Base-by-base conservation (phyloP, 176 grass and related monocot genomes). In the Ananas comosus region DNA sequence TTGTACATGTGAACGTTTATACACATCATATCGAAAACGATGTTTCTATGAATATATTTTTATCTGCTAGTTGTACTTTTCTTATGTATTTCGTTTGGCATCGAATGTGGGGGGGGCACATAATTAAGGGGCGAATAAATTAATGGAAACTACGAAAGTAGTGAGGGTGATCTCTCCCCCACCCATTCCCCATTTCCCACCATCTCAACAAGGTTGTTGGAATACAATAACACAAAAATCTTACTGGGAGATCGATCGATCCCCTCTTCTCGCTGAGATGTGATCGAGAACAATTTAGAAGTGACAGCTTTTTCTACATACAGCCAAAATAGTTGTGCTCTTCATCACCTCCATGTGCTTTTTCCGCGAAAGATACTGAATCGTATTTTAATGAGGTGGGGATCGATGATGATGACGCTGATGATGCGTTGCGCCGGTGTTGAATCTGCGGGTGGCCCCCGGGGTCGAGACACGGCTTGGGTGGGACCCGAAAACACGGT, bases 321-420 rank as follows among this genome's bases (percentile, higher is more conserved):
- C 56, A 61, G 56, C 56, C 56, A 61, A 61, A 19, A 16, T 61
- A 16, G 56, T 61, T 61, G 56, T 61, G 56, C 56, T 61, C 56
- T 18, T 18, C 56, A 61, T 19, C 21, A 22, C 56, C 16, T 61
- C 56, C 56, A 61, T 61, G 56, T 61, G 56, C 33, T 42, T 42
- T 42, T 42, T 42, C 33, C 4, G 4, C 6, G 33, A 42, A 42
- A 42, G 33, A 61, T 21, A 19, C 56, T 61, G 12, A 61, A 61
- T 61, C 6, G 21, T 61, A 22, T 56, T 42, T 42, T 42, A 42
- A 42, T 42, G 33, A 6, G 33, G 6, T 42, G 33, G 33, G 33
- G 33, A 42, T 42, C 4, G 33, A 42, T 42, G 33, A 42, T 33
- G 29, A 5, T 7, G 33, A 42, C 33, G 33, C 33, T 7, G 33